Conservation (phyloP, 805 yeast genomes). For the Wickerhamomyces mucosus region DNA sequence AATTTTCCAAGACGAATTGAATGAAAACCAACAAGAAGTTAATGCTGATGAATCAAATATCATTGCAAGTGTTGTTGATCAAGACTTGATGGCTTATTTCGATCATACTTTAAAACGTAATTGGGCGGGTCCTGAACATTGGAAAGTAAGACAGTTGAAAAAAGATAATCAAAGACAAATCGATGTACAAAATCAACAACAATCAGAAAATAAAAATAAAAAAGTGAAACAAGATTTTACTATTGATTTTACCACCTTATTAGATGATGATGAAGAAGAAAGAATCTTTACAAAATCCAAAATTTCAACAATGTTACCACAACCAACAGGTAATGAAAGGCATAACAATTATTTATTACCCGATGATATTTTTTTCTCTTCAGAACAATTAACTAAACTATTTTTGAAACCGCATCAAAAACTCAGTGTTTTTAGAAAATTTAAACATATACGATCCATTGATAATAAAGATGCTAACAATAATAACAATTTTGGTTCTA, state of each 20-base stretch:
- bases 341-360: constrained; percentile 47
- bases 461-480: constrained; percentile 11
- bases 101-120: constrained; percentile 58
- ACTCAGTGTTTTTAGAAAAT: constrained; percentile 24
- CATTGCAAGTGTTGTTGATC: constrained; percentile 33
- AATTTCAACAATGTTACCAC: constrained; percentile 29
- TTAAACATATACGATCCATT: constrained; percentile 1
- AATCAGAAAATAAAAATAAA: too few species aligned
- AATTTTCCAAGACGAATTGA: constrained; percentile 13
- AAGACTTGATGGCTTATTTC: constrained; percentile 69
- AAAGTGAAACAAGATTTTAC: constrained; percentile 26
- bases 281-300: constrained; percentile 31
- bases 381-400: constrained; percentile 55
- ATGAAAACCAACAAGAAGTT: constrained; percentile 9
- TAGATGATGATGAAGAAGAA: constrained; percentile 28
- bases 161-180: too few species aligned
- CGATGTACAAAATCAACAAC: constrained; percentile 4
- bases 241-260: constrained; percentile 33
- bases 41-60: constrained; percentile 15
- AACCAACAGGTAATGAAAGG: constrained; percentile 21
- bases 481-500: too few species aligned
- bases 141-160: constrained; percentile 68
- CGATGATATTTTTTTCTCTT: constrained; percentile 62
- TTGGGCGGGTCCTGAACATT: constrained; percentile 88
- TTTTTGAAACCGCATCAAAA: constrained; percentile 56